Percentiles rank a stretch among this genome's conserved stretches.
phyloP scores from a whole-genome alignment of 2,329 filamentous ascomycete species.

The Ophiostoma sp. region DNA sequence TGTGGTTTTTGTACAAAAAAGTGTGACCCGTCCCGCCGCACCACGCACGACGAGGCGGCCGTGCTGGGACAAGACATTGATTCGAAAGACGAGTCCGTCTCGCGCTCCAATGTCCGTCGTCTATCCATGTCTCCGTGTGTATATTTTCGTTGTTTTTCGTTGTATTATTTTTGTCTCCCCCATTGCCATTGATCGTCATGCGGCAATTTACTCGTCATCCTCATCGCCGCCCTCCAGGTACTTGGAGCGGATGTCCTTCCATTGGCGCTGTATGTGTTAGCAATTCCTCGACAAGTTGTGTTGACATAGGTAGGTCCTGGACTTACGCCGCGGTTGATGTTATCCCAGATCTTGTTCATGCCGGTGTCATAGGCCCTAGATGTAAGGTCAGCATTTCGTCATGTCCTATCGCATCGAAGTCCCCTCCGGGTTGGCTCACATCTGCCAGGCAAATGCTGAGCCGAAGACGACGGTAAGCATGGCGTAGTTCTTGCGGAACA shows the following conservation, averaged over 20 bases:
- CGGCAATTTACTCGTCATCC: slow-evolving; percentile 55
- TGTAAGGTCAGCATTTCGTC: slow-evolving; percentile 17
- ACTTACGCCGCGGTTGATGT: slow-evolving; percentile 84
- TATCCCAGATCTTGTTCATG: slow-evolving; percentile 88
- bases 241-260: slow-evolving; percentile 96
- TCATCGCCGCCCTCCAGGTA: slow-evolving; percentile 74
- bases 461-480: slow-evolving; percentile 87
- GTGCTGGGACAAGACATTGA: neutral
- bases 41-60: slow-evolving; percentile 5
- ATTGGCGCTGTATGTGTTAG: slow-evolving; percentile 75
- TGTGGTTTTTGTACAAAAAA: slow-evolving; percentile 20
- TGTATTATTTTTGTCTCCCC: neutral
- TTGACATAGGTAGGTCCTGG: neutral
- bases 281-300: neutral
- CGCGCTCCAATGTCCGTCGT: neutral
- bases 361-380: slow-evolving; percentile 75
- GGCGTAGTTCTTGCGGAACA: slow-evolving; percentile 84
- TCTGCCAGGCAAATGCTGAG: slow-evolving; percentile 85
- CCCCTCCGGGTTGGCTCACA: slow-evolving; percentile 61
- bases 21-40: neutral
- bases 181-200: neutral
- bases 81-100: neutral
- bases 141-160: neutral
- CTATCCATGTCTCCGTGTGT: neutral
- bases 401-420: neutral